These are phyloP conservation scores for Talaromyces ruber DNA, from an alignment of 495 filamentous ascomycete genomes.

Conservation along the genomic window DNA sequence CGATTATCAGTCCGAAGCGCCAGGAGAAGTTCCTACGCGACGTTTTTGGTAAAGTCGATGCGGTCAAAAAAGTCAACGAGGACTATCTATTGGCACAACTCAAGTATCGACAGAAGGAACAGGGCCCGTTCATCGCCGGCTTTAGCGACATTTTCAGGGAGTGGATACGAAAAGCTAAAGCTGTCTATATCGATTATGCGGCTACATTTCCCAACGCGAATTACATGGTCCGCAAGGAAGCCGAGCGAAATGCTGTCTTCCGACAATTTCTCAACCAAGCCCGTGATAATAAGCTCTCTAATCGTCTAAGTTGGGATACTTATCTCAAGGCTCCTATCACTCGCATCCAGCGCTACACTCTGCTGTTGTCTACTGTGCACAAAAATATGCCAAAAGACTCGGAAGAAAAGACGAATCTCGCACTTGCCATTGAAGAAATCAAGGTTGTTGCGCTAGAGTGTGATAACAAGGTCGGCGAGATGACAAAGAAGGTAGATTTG, in stretches of 20 bases:
- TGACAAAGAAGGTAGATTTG: conserved; percentile 83
- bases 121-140: conserved; percentile 87
- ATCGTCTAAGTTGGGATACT: conserved; percentile 85
- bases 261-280: conserved; percentile 73
- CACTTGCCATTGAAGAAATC: conserved; percentile 89
- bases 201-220: conserved; percentile 77
- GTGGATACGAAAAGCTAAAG: conserved; percentile 93
- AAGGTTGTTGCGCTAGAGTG: conserved; percentile 87
- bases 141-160: conserved; percentile 98
- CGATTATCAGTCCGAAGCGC: conserved; percentile 68
- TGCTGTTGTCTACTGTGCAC: conserved; percentile 74
- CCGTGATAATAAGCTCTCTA: conserved; percentile 70
- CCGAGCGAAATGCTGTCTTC: conserved; percentile 78
- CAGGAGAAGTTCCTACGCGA: conserved; percentile 68
- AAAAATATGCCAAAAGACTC: conserved; percentile 76
- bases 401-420: conserved; percentile 84
- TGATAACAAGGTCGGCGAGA: conserved; percentile 89
- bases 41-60: conserved; percentile 87
- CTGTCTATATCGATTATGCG: conserved; percentile 86
- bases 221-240: conserved; percentile 76
- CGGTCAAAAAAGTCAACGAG: conserved; percentile 84
- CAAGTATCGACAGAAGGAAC: conserved; percentile 94
- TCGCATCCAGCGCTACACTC: conserved; percentile 79
- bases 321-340: conserved; percentile 93
- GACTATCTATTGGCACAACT: conserved; percentile 91